These are phyloP conservation scores for Sphaerostilbella broomeana DNA, from an alignment of 2,329 filamentous ascomycete species.

Conservation along the genomic window DNA sequence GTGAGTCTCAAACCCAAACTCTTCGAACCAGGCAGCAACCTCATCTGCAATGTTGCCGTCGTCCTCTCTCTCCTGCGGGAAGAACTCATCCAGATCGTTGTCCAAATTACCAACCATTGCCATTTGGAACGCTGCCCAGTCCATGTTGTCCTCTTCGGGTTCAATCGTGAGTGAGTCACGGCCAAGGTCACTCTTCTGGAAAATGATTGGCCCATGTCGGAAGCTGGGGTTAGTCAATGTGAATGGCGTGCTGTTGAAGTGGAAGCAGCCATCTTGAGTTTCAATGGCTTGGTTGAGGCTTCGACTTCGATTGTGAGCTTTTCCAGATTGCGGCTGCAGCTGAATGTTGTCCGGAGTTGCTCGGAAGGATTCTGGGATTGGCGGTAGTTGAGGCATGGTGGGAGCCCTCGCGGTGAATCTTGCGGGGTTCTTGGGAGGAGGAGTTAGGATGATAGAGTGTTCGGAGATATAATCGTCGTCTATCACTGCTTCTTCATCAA, in stretches of 20 bases:
- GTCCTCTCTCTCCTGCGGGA: conserved; percentile 34
- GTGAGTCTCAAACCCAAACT: conserved; percentile 39
- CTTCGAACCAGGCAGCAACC: conserved; percentile 45
- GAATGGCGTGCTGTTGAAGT: conserved; percentile 41
- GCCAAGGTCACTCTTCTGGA: conserved; percentile 39
- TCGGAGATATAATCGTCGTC: conserved; percentile 6
- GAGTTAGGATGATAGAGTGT: not conserved
- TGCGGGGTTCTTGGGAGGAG: conserved; percentile 20
- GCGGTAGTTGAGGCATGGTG: conserved; percentile 15
- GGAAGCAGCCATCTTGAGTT: conserved; percentile 37
- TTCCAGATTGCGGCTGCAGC: conserved; percentile 5
- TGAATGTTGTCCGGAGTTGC: conserved; percentile 13
- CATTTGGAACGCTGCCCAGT: conserved; percentile 62
- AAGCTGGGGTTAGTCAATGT: conserved; percentile 44
- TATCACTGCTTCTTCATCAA: conserved; percentile 3
- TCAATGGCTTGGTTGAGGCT: conserved; percentile 26
- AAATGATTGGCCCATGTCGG: conserved; percentile 49
- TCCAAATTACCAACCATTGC: conserved; percentile 53
- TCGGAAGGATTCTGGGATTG: conserved; percentile 21
- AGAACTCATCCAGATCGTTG: conserved; percentile 32
- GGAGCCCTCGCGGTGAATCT: conserved; percentile 12
- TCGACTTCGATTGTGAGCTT: conserved; percentile 6
- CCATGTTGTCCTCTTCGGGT: conserved; percentile 43
- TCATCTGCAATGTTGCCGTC: conserved; percentile 36
- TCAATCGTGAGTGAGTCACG: conserved; percentile 22